A percentile compares a stretch with the other conserved stretches of the same genome.
phyloP scores from a whole-genome alignment of 2,329 filamentous ascomycete genomes.

The Penicillium sp. region DNA sequence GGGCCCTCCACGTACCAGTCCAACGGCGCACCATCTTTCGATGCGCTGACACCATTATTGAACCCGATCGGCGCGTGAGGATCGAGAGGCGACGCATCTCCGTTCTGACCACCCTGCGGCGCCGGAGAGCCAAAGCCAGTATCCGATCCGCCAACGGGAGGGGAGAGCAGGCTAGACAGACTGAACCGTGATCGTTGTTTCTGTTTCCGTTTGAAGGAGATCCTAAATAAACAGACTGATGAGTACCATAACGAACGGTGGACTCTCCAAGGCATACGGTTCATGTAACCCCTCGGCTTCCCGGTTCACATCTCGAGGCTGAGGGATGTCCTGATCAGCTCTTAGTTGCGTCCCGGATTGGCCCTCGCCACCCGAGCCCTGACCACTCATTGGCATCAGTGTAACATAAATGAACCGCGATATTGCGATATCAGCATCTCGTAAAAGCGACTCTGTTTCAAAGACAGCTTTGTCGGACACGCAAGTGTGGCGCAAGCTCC shows the following conservation, averaged over 20 bases:
- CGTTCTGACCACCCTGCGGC: slow-evolving; percentile 23
- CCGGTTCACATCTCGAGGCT: slow-evolving; percentile 18
- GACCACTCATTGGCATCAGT: slow-evolving; percentile 21
- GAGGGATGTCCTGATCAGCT: slow-evolving; percentile 12
- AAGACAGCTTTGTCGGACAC: slow-evolving; percentile 12
- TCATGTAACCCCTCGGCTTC: slow-evolving; percentile 26
- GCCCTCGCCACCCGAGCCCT: slow-evolving; percentile 12
- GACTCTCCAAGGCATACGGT: slow-evolving; percentile 24
- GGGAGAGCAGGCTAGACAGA: slow-evolving; percentile 34
- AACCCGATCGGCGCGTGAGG: slow-evolving; percentile 16
- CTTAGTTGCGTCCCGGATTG: slow-evolving; percentile 8
- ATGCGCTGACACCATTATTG: slow-evolving; percentile 21
- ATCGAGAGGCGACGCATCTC: slow-evolving; percentile 22
- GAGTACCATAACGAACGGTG: slow-evolving; percentile 1
- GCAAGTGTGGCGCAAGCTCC: slow-evolving; percentile 26
- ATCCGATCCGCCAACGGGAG: slow-evolving; percentile 21
- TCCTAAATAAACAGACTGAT: slow-evolving; percentile 19
- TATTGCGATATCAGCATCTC: slow-evolving; percentile 14
- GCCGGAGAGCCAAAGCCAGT: slow-evolving; percentile 20
- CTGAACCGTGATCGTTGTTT: slow-evolving; percentile 35
- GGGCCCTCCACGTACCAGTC: slow-evolving; percentile 91
- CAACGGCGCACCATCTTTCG: slow-evolving; percentile 36
- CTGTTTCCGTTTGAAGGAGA: slow-evolving; percentile 39
- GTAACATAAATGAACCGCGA: slow-evolving; percentile 18
- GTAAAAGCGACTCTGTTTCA: slow-evolving; percentile 6